These are phyloP conservation scores for Irpex sp. DNA, from an alignment of 1,284 basidiomycete genomes.

Conservation along the genomic window DNA sequence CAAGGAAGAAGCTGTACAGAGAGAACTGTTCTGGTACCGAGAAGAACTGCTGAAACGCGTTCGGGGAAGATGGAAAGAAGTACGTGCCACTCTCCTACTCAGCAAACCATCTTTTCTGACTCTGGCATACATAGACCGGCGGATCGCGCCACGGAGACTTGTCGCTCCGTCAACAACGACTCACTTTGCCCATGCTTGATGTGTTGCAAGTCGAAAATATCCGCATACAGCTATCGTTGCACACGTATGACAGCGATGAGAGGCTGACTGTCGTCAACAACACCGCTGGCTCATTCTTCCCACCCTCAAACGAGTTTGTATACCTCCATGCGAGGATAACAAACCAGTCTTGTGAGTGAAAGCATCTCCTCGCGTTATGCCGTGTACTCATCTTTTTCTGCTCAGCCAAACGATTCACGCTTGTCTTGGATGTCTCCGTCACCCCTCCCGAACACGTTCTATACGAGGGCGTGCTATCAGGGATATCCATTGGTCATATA, in stretches of 20 bases:
- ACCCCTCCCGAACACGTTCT: slow-evolving; percentile 64
- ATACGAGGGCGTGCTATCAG: slow-evolving; percentile 61
- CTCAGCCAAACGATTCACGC: neutral
- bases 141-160: slow-evolving; percentile 73
- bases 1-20: slow-evolving; percentile 57
- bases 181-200: slow-evolving; percentile 76
- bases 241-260: slow-evolving; percentile 28
- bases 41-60: slow-evolving; percentile 77
- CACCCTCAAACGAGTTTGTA: slow-evolving; percentile 55
- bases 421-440: slow-evolving; percentile 33
- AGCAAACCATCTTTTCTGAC: neutral
- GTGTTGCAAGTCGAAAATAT: slow-evolving; percentile 64
- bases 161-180: slow-evolving; percentile 70
- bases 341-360: slow-evolving; percentile 55
- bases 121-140: slow-evolving; percentile 49
- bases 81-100: slow-evolving; percentile 28
- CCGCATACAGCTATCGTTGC: slow-evolving; percentile 55
- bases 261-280: slow-evolving; percentile 17
- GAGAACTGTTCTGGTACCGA: slow-evolving; percentile 92
- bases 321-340: slow-evolving; percentile 51
- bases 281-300: slow-evolving; percentile 37
- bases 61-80: slow-evolving; percentile 81
- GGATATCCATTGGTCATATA: slow-evolving; percentile 58
- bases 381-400: neutral
- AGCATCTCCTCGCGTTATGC: neutral